phyloP scores from a whole-genome alignment of 164 flowering plant species.

The Liquidambar formosana region DNA sequence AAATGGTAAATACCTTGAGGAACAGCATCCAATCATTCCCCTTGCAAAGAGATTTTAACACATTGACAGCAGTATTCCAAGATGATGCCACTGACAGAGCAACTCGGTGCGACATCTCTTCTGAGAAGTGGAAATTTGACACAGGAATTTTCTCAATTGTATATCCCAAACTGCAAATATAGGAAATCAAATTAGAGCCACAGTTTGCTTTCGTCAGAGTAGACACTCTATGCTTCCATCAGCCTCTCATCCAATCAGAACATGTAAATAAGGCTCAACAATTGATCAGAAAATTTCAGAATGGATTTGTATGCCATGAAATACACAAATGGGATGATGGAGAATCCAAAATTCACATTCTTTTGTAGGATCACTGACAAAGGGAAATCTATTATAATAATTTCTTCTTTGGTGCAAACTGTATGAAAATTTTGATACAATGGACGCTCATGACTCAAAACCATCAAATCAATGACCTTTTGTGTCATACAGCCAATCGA shows the following conservation, averaged over 20 bases:
- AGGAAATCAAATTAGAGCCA: constrained; percentile 4
- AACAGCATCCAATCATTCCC: constrained; percentile 77
- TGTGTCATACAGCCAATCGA: background rate
- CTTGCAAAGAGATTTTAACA: constrained; percentile 61
- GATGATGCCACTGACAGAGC: constrained; percentile 51
- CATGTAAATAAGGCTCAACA: no score
- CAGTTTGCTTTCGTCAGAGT: background rate
- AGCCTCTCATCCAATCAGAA: background rate
- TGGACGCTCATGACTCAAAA: background rate
- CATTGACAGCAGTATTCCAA: constrained; percentile 61
- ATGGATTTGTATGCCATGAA: background rate
- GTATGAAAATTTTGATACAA: no score
- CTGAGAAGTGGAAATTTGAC: constrained; percentile 64
- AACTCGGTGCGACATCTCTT: constrained; percentile 46
- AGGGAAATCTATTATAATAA: no score
- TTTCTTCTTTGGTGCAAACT: no score
- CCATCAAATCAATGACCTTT: background rate
- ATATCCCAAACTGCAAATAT: constrained; percentile 68
- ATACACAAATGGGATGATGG: background rate
- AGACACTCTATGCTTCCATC: background rate
- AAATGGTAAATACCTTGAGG: constrained; percentile 51
- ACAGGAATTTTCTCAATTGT: constrained; percentile 66
- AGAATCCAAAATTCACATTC: background rate
- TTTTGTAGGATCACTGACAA: background rate
- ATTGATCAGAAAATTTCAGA: background rate